Percentiles rank a stretch among this genome's conserved stretches.
These are phyloP conservation scores for Moricandia moricandioides DNA, from an alignment of 345 rosid species.

Conservation along the genomic window DNA sequence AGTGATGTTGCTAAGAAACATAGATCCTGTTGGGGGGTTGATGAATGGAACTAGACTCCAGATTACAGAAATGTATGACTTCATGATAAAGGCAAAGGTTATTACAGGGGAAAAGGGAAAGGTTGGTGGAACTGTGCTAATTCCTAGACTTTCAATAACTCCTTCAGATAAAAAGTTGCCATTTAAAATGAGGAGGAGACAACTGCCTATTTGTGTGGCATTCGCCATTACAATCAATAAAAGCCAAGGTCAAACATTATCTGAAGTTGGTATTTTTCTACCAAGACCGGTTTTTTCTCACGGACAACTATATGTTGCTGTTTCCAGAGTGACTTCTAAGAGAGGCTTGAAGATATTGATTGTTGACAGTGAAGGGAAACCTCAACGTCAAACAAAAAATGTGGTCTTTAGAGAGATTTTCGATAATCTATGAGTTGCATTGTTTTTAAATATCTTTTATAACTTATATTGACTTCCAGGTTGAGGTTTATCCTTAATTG, in stretches of 20 bases:
- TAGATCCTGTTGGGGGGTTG: neutral
- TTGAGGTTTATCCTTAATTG: no score
- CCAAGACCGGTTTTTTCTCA: neutral
- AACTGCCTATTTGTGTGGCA: neutral
- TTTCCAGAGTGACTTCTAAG: neutral
- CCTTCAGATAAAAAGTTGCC: neutral
- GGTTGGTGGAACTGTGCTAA: no score
- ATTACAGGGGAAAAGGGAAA: no score
- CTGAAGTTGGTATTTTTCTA: neutral
- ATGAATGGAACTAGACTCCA: neutral
- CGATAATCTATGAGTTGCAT: neutral
- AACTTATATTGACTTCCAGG: no score
- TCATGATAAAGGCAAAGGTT: no score
- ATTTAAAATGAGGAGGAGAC: neutral
- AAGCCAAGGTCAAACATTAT: neutral
- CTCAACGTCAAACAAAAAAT: neutral
- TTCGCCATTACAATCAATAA: neutral
- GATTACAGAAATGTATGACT: no score
- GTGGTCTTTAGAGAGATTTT: neutral
- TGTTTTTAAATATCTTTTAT: no score
- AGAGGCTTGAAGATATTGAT: neutral
- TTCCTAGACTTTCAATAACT: neutral
- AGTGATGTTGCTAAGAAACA: neutral
- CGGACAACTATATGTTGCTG: neutral
- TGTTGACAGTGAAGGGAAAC: neutral